These are phyloP conservation scores for Hyparrhenia diplandra DNA, from an alignment of 176 grass and related monocot species.

Conservation along the genomic window DNA sequence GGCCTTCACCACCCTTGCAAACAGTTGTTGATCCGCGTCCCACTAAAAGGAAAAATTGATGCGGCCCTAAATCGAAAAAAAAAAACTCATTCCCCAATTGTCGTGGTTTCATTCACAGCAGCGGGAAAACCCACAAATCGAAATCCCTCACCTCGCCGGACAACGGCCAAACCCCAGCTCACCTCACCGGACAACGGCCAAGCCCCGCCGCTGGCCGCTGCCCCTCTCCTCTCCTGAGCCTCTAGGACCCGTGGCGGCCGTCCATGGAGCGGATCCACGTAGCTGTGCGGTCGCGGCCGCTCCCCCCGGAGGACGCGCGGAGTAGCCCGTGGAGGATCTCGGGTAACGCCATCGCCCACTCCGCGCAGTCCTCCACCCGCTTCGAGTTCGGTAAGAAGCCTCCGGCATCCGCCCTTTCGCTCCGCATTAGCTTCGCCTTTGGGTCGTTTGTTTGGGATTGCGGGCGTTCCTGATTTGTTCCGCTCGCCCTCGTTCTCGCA, in stretches of 20 bases:
- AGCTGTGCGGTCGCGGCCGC: slow-evolving; percentile 66
- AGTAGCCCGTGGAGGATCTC: slow-evolving; percentile 72
- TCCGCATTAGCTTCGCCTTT: background rate
- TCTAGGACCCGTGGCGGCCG: background rate
- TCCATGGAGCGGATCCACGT: slow-evolving; percentile 89
- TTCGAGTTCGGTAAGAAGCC: slow-evolving; percentile 75
- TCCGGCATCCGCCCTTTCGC: background rate
- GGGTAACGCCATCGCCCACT: slow-evolving; percentile 62
- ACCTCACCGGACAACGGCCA: background rate
- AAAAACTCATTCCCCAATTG: too few species aligned
- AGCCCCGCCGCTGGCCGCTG: background rate
- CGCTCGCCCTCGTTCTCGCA: background rate
- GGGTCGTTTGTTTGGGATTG: background rate
- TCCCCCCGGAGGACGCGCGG: slow-evolving; percentile 57
- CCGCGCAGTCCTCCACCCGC: slow-evolving; percentile 43
- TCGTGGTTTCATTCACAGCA: background rate
- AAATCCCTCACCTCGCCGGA: background rate
- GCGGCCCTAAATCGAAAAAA: too few species aligned
- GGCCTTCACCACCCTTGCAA: too few species aligned
- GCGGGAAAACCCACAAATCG: slow-evolving; percentile 25
- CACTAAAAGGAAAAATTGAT: too few species aligned
- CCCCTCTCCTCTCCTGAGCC: background rate
- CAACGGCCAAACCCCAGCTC: background rate
- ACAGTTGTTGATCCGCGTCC: too few species aligned
- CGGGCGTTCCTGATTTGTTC: background rate